Evolutionary conservation across 805 yeast genomes (phyloP), one percentile per base, ranked within the genome.

Genomic region (Kockiozyma suomiensis): DNA sequence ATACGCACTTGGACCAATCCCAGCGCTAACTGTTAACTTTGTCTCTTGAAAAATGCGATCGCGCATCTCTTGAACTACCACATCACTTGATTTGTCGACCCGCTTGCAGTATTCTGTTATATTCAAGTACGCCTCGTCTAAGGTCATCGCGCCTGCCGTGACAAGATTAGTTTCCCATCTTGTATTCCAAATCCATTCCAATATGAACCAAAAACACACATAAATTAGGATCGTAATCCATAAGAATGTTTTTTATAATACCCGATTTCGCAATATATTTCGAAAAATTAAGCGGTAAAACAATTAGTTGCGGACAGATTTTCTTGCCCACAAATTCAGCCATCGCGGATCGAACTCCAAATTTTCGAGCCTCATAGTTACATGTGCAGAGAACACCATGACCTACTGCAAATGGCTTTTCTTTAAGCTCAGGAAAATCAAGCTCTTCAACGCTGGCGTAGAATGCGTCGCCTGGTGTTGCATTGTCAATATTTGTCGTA

Each of bases 371-470:
- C 3, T 79, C 85, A 71, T 94, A 94, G 71, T 94, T 94, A 69
- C 97, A 92, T 19, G 71, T 68, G 46, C 65, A 62, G 5, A 67
- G 52, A 8, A 94, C 79, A 70, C 96, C 98, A 0, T 97, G 82
- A 25, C 77, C 75, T 0, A 85, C 78, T 76, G 96, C 76, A 75
- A 93, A 73, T 70, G 87, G 77, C 79, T 86, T 73, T 66, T 82
- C 78, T 62, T 84, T 83, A 25, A 87, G 70, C 2, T 83, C 78
- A 0, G 87, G 86, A 48, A 78, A 76, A 21, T 76, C 79, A 56
- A 85, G 74, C 6, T 90, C 82, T 0, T 97, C 89, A 0, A 88
- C 97, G 0, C 96, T 81, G 3, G 93, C 97, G 74, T 93, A 94
- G 69, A 94, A 94, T 64, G 97, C 91, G 72, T 94, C 99, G 72